Conservation (phyloP, 108 stramenopile genomes). For the Discostella stelligeroides region DNA sequence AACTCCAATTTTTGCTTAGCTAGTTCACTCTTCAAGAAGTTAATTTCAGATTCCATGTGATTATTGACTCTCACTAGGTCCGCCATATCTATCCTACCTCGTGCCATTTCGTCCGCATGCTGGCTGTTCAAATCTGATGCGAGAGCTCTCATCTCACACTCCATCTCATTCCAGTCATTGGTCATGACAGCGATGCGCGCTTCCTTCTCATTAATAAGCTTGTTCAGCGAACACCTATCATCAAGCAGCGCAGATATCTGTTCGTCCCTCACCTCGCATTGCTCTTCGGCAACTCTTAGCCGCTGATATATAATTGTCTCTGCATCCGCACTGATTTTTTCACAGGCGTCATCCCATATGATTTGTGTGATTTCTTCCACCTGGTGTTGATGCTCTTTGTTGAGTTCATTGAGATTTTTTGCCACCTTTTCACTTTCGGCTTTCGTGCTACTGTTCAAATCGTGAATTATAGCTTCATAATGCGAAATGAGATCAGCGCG, state of each 20-base stretch:
- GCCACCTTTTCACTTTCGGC: background rate
- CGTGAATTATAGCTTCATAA: constrained; percentile 47
- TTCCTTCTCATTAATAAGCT: constrained; percentile 19
- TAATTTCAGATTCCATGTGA: constrained; percentile 9
- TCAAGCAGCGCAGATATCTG: constrained; percentile 13
- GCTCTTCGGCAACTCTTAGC: constrained; percentile 11
- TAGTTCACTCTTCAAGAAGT: constrained; percentile 16
- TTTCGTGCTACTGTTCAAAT: constrained; percentile 29
- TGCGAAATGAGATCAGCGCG: constrained; percentile 31
- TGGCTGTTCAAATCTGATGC: constrained; percentile 9
- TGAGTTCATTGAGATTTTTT: background rate
- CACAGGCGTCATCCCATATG: constrained; percentile 20
- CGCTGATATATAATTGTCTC: constrained; percentile 6
- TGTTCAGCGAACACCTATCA: constrained; percentile 13
- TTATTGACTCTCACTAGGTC: constrained; percentile 10
- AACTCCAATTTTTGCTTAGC: background rate
- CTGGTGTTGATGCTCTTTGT: constrained; percentile 14
- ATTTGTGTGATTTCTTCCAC: constrained; percentile 5
- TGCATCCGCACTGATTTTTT: constrained; percentile 6
- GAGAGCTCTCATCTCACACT: constrained; percentile 1
- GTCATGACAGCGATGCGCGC: background rate
- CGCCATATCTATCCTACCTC: background rate
- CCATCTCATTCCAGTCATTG: constrained; percentile 5
- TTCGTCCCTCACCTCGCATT: constrained; percentile 26
- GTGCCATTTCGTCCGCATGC: constrained; percentile 16